Base-by-base conservation (phyloP, 352 stramenopile species). In the Phytophthora rubi region DNA sequence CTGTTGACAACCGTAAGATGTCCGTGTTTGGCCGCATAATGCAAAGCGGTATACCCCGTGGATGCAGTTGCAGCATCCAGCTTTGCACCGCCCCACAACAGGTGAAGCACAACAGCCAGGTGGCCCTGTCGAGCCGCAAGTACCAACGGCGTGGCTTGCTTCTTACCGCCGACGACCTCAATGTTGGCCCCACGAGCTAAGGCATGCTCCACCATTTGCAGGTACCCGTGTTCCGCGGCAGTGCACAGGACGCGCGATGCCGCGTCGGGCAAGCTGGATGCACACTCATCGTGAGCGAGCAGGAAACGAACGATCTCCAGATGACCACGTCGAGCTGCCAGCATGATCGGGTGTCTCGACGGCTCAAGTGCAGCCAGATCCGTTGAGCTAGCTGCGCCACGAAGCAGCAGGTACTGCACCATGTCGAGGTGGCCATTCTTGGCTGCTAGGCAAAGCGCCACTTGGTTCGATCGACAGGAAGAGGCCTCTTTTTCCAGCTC, bases 1-100 rank as follows among this genome's bases (percentile, higher is more conserved):
- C 75, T 86, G 62, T 86, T 86, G 30, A 84, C 81, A 51, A 89
- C 76, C 53, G 76, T 87, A 48, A 86, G 42, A 47, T 86, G 79
- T 7, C 81, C 81, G 47, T 86, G 68, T n/a, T 80, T 83, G 37
- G 79, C 71, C 26, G 81, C 81, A 52, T 86, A 83, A 57, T 85
- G 77, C 53, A 89, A 62, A 9, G 79, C 79, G 3, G 77, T 85
- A 64, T 88, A 88, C 28, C 80, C 80, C 18, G 70, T 81, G 9
- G 76, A 64, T 8, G 52, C 57, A 18, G 77, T 80, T n/a, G 67
- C 63, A 23, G 75, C 72, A 12, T 85, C 77, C n/a, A 84, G 54
- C 26, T 81, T 77, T 12, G 80, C 75, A 33, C 77, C 80, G 12
- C 66, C 66, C 80, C 80, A 88, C 53, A 88, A 44, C 33, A 88